A percentile compares a stretch with the other conserved stretches of the same genome.
These are phyloP conservation scores for Xylaria intraflava DNA, from an alignment of 495 filamentous ascomycete species.

Conservation along the genomic window DNA sequence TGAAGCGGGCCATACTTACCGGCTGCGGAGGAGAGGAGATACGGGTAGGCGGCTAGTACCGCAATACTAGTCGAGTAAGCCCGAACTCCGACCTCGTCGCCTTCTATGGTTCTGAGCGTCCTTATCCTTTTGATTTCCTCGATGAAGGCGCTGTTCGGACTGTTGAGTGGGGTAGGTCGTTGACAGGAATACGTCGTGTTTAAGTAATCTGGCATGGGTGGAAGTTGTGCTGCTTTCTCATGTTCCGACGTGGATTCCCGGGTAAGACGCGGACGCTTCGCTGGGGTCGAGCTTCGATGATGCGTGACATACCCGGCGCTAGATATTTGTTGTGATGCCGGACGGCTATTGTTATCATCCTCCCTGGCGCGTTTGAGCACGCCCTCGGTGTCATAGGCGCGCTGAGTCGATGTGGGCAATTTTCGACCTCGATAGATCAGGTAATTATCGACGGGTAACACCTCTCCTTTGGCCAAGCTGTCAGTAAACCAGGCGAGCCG, in stretches of 20 bases:
- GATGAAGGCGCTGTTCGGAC: constrained; percentile 75
- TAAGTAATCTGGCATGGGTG: constrained; percentile 64
- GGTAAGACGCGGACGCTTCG: constrained; percentile 43
- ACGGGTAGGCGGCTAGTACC: constrained; percentile 73
- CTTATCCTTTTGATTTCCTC: constrained; percentile 67
- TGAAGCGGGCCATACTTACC: constrained; percentile 21
- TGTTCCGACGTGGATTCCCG: constrained; percentile 69
- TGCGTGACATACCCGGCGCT: constrained; percentile 4
- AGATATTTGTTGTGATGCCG: constrained; percentile 1
- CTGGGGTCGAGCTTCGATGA: constrained; percentile 11
- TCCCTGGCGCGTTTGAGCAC: constrained; percentile 29
- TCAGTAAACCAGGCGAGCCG: constrained; percentile 69
- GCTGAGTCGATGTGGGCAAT: constrained; percentile 3
- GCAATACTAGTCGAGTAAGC: constrained; percentile 88
- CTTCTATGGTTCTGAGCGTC: constrained; percentile 58
- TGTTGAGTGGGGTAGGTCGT: constrained; percentile 61
- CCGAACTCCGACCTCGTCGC: constrained; percentile 73
- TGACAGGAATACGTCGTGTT: constrained; percentile 73
- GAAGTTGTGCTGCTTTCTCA: constrained; percentile 43
- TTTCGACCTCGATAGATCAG: constrained; percentile 58
- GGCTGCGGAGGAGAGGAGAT: constrained; percentile 28
- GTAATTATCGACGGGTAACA: constrained; percentile 56
- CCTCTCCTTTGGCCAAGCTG: constrained; percentile 45
- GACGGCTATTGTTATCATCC: constrained; percentile 18
- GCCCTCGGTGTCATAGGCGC: constrained; percentile 11